Evolutionary conservation across 2,329 filamentous ascomycete genomes (phyloP), one percentile per base, ranked within the genome.

Genomic region (Tolypocladium inflatum): DNA sequence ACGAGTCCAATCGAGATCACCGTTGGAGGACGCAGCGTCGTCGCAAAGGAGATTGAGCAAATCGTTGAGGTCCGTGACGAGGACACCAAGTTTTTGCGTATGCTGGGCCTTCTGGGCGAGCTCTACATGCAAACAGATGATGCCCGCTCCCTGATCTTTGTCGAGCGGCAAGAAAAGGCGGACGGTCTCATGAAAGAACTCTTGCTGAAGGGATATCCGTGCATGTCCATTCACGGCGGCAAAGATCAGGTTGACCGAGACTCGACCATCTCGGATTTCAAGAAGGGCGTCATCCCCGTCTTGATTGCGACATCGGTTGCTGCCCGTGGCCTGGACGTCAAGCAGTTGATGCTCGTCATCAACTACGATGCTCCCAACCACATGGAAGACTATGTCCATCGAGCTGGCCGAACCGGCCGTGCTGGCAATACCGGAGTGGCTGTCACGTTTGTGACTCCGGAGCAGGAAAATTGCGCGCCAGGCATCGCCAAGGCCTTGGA

Each of bases 281-380:
- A 96, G 74, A 89, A 87, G 65, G 94, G 94, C 58, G 84, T 93
- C 50, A 84, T 95, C 54, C 92, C 92, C 0, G 88, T 99, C 58
- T 79, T 99, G 68, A 88, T 97, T 67, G 94, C 94, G 13, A 99
- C 94, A 0, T 97, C 93, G 13, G 91, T 99, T 59, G 94, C 94
- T 43, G 94, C 94, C 55, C 89, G 94, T 72, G 94, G 94, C 60
- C 79, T 99, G 45, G 94, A 99, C 71, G 93, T 99, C 51, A 96
- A 97, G 74, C 91, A 96, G 70, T 80, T 99, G 39, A 97, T 95
- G 72, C 81, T 97, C 38, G 94, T 99, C 57, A 87, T 99, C 74
- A 97, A 97, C 74, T 97, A 91, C 70, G 92, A 97, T 68, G 90
- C 88, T 1, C 93, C 92, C 1, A 96, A 96, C 67, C 92, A 97